phyloP scores from a whole-genome alignment of 2,329 filamentous ascomycete species.

The Fusarium azukiicola region DNA sequence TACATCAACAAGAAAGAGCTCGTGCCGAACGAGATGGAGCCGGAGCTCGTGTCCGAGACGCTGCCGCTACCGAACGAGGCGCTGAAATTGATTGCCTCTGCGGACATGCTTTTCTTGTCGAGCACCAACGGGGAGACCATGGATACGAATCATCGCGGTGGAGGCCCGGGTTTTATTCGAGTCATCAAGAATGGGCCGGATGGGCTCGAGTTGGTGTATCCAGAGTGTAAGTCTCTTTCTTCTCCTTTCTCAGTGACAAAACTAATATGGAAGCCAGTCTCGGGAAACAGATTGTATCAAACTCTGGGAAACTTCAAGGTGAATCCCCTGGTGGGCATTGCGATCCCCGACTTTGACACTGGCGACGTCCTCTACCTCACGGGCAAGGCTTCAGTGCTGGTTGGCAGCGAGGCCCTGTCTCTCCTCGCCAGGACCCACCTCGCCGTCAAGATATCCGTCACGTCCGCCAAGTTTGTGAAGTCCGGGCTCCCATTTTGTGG shows the following conservation, averaged over 20 bases:
- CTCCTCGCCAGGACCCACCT: constrained; percentile 86
- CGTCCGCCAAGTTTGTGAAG: constrained; percentile 80
- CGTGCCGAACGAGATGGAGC: constrained; percentile 66
- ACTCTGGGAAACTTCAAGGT: constrained; percentile 88
- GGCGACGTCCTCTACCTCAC: constrained; percentile 88
- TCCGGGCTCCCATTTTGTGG: constrained; percentile 86
- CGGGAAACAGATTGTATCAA: constrained; percentile 91
- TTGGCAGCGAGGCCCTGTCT: constrained; percentile 80
- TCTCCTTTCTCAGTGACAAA: not conserved
- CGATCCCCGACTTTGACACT: constrained; percentile 87
- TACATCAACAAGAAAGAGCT: constrained; percentile 90
- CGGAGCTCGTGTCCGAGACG: constrained; percentile 70
- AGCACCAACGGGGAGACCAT: constrained; percentile 84
- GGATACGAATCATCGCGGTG: constrained; percentile 93
- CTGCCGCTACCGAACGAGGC: constrained; percentile 74
- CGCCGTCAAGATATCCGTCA: constrained; percentile 84
- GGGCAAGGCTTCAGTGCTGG: constrained; percentile 83
- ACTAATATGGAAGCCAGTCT: constrained; percentile 67
- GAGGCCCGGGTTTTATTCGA: constrained; percentile 86
- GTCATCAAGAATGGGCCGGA: constrained; percentile 77
- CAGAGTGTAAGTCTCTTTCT: constrained; percentile 78
- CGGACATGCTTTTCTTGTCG: constrained; percentile 90
- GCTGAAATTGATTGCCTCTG: constrained; percentile 77
- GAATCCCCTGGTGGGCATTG: constrained; percentile 84
- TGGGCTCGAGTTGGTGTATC: constrained; percentile 82